Evolutionary conservation across 2,329 filamentous ascomycete species (phyloP).

Genomic region (Nemania serpens): DNA sequence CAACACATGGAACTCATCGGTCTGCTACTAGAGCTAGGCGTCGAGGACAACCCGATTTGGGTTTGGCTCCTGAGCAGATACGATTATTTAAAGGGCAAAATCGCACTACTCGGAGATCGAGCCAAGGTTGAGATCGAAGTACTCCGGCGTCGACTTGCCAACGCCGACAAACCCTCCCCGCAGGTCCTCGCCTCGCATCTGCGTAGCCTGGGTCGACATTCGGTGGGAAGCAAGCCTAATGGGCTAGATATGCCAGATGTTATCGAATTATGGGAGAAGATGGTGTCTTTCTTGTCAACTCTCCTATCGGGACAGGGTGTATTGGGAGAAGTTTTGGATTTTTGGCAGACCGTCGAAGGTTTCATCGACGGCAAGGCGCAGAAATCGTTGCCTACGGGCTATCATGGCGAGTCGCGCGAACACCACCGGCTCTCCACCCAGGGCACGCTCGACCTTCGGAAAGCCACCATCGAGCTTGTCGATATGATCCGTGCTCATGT

Average conservation of each 20-base stretch:
- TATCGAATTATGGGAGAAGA: constrained; percentile 91
- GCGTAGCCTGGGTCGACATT: constrained; percentile 71
- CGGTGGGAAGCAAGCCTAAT: constrained; percentile 62
- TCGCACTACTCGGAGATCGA: constrained; percentile 79
- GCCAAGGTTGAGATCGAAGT: constrained; percentile 92
- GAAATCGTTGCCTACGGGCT: constrained; percentile 75
- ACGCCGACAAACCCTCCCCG: constrained; percentile 70
- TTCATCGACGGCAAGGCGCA: constrained; percentile 90
- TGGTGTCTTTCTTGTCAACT: constrained; percentile 72
- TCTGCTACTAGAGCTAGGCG: constrained; percentile 87
- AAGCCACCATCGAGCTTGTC: constrained; percentile 81
- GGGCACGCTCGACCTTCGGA: constrained; percentile 72
- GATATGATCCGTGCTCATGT: constrained; percentile 80
- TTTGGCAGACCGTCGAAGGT: constrained; percentile 89
- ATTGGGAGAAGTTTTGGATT: constrained; percentile 86
- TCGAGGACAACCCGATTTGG: constrained; percentile 96
- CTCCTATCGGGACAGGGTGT: constrained; percentile 81
- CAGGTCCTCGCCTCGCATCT: constrained; percentile 76
- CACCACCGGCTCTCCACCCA: constrained; percentile 80
- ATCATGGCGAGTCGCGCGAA: constrained; percentile 77
- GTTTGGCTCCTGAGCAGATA: constrained; percentile 91
- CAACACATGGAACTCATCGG: constrained; percentile 89
- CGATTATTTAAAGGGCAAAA: constrained; percentile 85
- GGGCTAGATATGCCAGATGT: constrained; percentile 80
- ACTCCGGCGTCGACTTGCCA: constrained; percentile 78